phyloP scores from a whole-genome alignment of 2,329 filamentous ascomycete genomes.

The Dactylellina parvicollis region DNA sequence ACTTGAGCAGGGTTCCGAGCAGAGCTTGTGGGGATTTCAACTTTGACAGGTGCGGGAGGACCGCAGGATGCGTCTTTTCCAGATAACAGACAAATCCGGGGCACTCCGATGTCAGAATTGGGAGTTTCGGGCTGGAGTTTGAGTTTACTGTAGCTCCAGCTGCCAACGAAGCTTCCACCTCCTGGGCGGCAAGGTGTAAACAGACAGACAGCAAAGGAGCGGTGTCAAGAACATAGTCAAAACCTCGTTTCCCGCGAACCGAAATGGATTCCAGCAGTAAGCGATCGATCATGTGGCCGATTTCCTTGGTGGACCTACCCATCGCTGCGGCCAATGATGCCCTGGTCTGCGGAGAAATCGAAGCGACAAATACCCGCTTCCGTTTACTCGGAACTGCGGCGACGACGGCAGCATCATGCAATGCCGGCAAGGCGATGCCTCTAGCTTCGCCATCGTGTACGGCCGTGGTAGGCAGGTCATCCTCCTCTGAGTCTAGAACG shows the following conservation, averaged over 20 bases:
- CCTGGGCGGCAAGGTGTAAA: constrained; percentile 80
- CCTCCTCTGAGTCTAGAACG: constrained; percentile 70
- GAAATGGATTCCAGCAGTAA: constrained; percentile 72
- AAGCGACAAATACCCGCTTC: constrained; percentile 80
- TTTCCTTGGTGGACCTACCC: constrained; percentile 76
- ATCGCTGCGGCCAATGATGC: constrained; percentile 89
- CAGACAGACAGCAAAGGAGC: constrained; percentile 83
- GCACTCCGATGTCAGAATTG: constrained; percentile 86
- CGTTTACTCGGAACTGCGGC: constrained; percentile 19
- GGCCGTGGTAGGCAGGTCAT: constrained; percentile 2
- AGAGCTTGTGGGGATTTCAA: constrained; percentile 95
- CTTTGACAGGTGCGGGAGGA: constrained; percentile 87
- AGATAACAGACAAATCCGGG: constrained; percentile 99
- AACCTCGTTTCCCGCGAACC: constrained; percentile 78
- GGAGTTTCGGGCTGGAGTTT: constrained; percentile 63
- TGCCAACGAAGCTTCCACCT: constrained; percentile 67
- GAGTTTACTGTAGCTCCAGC: constrained; percentile 51
- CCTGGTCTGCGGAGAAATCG: constrained; percentile 88
- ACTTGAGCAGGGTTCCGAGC: constrained; percentile 89
- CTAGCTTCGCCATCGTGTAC: constrained; percentile 63
- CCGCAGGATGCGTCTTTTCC: constrained; percentile 95
- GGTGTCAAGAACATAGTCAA: constrained; percentile 90
- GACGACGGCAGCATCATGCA: constrained; percentile 66
- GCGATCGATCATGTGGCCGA: constrained; percentile 82
- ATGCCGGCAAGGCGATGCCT: constrained; percentile 63